Evolutionary conservation across 169 alveolate genomes (phyloP).

Genomic region (Fabrea salina): DNA sequence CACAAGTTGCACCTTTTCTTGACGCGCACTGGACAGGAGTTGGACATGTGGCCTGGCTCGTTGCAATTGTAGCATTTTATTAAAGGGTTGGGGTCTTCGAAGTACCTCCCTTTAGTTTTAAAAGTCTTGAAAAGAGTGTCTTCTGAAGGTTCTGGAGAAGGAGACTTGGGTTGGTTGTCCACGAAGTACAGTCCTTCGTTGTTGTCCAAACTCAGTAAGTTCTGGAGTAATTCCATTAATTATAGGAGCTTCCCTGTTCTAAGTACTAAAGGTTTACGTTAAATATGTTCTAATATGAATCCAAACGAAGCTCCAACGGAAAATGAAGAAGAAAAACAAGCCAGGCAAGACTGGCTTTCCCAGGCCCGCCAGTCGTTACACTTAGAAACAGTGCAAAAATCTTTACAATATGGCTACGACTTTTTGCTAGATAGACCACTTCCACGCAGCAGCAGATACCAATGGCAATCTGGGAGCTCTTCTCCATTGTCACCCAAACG

Average conservation of each 20-base stretch:
- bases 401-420: neutral
- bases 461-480: neutral
- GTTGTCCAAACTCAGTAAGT: neutral
- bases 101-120: constrained; percentile 16
- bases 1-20: neutral
- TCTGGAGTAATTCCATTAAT: too few species aligned
- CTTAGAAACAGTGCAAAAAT: neutral
- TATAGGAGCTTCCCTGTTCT: too few species aligned
- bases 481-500: neutral
- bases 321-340: neutral
- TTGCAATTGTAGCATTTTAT: constrained; percentile 24
- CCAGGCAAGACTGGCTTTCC: neutral
- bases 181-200: constrained; percentile 11
- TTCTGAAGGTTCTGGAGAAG: neutral
- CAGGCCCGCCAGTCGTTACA: neutral
- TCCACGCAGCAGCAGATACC: neutral
- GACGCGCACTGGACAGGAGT: neutral
- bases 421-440: neutral
- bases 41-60: constrained; percentile 8
- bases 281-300: too few species aligned
- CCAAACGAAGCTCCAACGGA: neutral
- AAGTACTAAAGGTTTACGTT: too few species aligned
- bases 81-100: constrained; percentile 15
- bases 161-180: neutral
- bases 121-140: neutral